Conservation (phyloP, 1,284 basidiomycete genomes). For the Schizophyllum amplum region DNA sequence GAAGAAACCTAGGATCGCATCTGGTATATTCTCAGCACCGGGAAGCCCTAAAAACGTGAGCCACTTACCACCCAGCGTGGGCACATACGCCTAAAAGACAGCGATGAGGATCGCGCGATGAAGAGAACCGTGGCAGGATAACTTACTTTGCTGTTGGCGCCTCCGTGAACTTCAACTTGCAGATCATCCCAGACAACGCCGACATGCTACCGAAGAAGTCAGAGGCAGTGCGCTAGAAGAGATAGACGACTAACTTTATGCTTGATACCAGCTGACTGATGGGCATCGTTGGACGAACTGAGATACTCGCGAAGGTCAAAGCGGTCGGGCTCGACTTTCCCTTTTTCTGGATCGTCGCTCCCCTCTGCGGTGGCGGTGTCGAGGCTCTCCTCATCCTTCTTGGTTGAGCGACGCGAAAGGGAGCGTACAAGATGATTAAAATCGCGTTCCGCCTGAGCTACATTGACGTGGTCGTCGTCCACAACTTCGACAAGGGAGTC, state of each 20-base stretch:
- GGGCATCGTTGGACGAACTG: slow-evolving; percentile 55
- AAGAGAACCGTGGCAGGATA: not conserved
- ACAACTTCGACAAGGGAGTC: not conserved
- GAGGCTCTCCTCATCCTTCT: not conserved
- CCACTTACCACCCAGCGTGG: not conserved
- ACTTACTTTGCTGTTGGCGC: slow-evolving; percentile 47
- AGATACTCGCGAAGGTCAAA: slow-evolving; percentile 79
- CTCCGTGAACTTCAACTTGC: slow-evolving; percentile 65
- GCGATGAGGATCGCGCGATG: not conserved
- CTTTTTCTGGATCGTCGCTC: not conserved
- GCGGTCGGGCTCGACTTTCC: slow-evolving; percentile 19
- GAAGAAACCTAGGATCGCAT: slow-evolving; percentile 53
- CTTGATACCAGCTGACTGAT: slow-evolving; percentile 66
- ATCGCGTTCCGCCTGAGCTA: slow-evolving; percentile 38
- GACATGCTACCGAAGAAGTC: slow-evolving; percentile 38
- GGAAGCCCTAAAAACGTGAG: not conserved
- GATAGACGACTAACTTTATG: not conserved
- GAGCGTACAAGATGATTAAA: slow-evolving; percentile 45
- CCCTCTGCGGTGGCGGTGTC: not conserved
- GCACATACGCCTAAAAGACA: not conserved
- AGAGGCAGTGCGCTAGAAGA: not conserved
- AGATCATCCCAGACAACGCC: slow-evolving; percentile 76
- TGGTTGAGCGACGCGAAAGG: slow-evolving; percentile 21
- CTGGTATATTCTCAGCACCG: slow-evolving; percentile 26
- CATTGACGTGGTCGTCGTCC: slow-evolving; percentile 24